phyloP scores from a whole-genome alignment of 345 rosid species.

The Pistacia vera region DNA sequence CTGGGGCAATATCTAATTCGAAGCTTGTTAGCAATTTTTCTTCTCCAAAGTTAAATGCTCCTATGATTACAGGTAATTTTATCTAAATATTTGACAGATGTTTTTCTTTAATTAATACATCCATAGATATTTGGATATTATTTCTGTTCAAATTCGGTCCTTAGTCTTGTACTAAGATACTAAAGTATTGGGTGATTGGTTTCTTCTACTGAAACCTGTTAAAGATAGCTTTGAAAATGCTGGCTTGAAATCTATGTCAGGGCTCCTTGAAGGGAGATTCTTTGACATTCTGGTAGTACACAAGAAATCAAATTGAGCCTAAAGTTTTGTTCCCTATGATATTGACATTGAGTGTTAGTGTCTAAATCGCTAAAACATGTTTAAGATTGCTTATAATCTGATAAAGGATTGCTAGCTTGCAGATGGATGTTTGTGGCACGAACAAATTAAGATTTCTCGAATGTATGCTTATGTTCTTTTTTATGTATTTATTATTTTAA shows the following conservation, averaged over 20 bases:
- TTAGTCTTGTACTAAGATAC: not conserved
- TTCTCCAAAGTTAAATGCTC: slow-evolving; percentile 50
- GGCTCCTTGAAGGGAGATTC: too few species aligned
- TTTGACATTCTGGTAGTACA: too few species aligned
- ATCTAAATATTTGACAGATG: not conserved
- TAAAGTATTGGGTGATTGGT: not conserved
- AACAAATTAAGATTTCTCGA: not conserved
- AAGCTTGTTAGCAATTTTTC: slow-evolving; percentile 44
- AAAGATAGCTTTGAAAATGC: not conserved
- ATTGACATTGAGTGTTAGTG: not conserved
- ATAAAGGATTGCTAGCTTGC: not conserved
- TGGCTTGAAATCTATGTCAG: not conserved
- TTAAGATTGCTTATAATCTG: not conserved
- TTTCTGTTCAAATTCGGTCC: not conserved
- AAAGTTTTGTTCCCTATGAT: not conserved
- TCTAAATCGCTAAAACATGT: not conserved
- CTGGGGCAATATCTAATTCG: slow-evolving; percentile 44
- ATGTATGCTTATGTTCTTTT: not conserved
- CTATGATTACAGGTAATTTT: slow-evolving; percentile 46
- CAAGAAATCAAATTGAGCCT: not conserved
- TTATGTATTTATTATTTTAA: not conserved
- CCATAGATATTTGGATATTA: not conserved
- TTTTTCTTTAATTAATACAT: not conserved
- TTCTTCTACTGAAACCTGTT: not conserved
- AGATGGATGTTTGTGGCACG: not conserved